These are phyloP conservation scores for Huntiella savannae DNA, from an alignment of 2,329 filamentous ascomycete species.

Conservation along the genomic window DNA sequence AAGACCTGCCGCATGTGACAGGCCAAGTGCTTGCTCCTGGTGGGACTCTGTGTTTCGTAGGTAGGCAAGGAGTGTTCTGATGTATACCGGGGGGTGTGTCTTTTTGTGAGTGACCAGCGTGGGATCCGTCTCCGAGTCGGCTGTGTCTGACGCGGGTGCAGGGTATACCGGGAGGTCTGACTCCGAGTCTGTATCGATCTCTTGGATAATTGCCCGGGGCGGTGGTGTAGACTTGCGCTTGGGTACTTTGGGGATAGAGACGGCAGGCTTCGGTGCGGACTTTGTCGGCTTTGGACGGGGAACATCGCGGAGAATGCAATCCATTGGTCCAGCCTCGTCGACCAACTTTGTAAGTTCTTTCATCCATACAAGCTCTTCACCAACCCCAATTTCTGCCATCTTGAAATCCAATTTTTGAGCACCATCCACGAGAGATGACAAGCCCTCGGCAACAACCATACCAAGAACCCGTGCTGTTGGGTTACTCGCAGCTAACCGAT, in stretches of 20 bases:
- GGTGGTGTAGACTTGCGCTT: slow-evolving; percentile 16
- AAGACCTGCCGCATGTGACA: slow-evolving; percentile 56
- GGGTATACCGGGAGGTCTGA: slow-evolving; percentile 58
- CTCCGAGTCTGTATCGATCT: slow-evolving; percentile 41
- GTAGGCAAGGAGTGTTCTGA: slow-evolving; percentile 63
- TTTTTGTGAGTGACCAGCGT: slow-evolving; percentile 73
- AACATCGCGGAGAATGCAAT: slow-evolving; percentile 23
- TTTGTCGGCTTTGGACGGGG: slow-evolving; percentile 8
- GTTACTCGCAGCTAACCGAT: slow-evolving; percentile 62
- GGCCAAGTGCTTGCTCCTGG: slow-evolving; percentile 63
- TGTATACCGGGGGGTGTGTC: slow-evolving; percentile 69
- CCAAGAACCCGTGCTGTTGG: slow-evolving; percentile 61
- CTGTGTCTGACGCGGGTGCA: slow-evolving; percentile 72
- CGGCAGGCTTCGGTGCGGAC: slow-evolving; percentile 12
- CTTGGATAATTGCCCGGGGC: slow-evolving; percentile 37
- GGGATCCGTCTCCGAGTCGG: slow-evolving; percentile 86
- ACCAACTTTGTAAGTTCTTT: slow-evolving; percentile 41
- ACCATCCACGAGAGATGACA: slow-evolving; percentile 45
- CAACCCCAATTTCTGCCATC: slow-evolving; percentile 51
- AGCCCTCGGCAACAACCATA: slow-evolving; percentile 65
- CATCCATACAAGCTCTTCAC: slow-evolving; percentile 57
- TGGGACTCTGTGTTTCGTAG: slow-evolving; percentile 67
- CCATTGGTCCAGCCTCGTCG: slow-evolving; percentile 43
- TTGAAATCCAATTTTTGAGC: slow-evolving; percentile 67
- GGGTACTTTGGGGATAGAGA: no score